These are phyloP conservation scores for Blumeria graminis DNA, from an alignment of 2,329 filamentous ascomycete species.

Conservation along the genomic window DNA sequence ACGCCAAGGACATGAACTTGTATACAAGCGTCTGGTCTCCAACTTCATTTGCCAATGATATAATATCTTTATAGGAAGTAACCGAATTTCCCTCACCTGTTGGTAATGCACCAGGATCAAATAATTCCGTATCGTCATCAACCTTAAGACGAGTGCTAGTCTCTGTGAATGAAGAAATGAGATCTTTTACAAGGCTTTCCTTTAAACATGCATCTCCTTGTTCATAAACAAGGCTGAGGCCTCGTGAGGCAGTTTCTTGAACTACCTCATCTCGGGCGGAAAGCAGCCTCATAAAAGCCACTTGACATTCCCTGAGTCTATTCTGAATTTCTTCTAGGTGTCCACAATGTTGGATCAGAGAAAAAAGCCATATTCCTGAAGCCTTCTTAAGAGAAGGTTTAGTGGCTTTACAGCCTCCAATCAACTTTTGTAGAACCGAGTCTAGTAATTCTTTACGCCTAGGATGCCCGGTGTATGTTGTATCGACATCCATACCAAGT, in stretches of 20 bases:
- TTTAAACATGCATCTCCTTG: slow-evolving; percentile 64
- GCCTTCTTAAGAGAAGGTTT: slow-evolving; percentile 82
- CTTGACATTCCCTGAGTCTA: slow-evolving; percentile 55
- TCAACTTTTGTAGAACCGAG: slow-evolving; percentile 37
- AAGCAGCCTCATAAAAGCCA: slow-evolving; percentile 68
- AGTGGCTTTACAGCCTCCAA: slow-evolving; percentile 55
- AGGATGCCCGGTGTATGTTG: slow-evolving; percentile 18
- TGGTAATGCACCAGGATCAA: slow-evolving; percentile 71
- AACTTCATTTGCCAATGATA: slow-evolving; percentile 84
- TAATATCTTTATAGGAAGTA: slow-evolving; percentile 93
- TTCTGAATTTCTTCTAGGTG: slow-evolving; percentile 50
- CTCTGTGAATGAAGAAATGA: slow-evolving; percentile 74
- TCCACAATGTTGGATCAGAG: slow-evolving; percentile 72
- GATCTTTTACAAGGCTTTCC: slow-evolving; percentile 61
- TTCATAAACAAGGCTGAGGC: slow-evolving; percentile 80
- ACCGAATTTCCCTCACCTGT: slow-evolving; percentile 76
- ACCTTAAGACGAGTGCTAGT: slow-evolving; percentile 55
- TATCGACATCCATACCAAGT: slow-evolving; percentile 52
- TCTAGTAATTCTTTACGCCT: slow-evolving; percentile 18
- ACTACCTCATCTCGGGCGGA: slow-evolving; percentile 80
- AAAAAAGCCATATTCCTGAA: slow-evolving; percentile 86
- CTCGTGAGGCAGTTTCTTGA: slow-evolving; percentile 82
- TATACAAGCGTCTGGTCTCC: slow-evolving; percentile 93
- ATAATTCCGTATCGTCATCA: slow-evolving; percentile 73
- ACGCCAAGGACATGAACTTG: slow-evolving; percentile 92